Evolutionary conservation across 1,284 basidiomycete species (phyloP).

Genomic region (Porodaedalea pini): DNA sequence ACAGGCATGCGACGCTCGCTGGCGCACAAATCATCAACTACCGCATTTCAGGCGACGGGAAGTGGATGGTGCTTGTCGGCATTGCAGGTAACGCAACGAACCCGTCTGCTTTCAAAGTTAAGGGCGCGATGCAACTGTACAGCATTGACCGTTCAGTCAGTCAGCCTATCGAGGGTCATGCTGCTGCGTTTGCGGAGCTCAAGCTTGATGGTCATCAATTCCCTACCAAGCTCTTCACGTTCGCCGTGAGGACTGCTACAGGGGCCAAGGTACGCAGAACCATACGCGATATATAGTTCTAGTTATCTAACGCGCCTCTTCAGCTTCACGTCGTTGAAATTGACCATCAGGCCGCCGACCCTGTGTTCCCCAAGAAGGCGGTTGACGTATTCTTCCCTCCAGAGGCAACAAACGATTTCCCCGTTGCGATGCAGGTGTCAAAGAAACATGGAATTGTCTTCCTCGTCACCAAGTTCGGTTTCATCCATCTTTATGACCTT

Average conservation of each 20-base stretch:
- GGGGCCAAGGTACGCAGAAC: conserved; percentile 82
- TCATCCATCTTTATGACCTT: conserved; percentile 99
- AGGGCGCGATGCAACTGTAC: conserved; percentile 95
- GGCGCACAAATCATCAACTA: conserved; percentile 99
- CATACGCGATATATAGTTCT: neutral
- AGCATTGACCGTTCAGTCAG: conserved; percentile 90
- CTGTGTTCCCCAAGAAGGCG: conserved; percentile 96
- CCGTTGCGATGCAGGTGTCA: conserved; percentile 99
- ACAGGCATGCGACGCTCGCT: conserved; percentile 91
- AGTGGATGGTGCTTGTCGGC: conserved; percentile 96
- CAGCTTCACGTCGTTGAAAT: conserved; percentile 99
- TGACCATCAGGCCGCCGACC: conserved; percentile 92
- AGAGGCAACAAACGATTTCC: conserved; percentile 98
- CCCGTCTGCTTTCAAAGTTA: conserved; percentile 95
- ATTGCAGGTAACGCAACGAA: conserved; percentile 93
- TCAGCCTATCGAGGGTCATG: conserved; percentile 98
- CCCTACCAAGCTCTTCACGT: conserved; percentile 91
- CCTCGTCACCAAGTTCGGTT: conserved; percentile 98
- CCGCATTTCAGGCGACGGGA: conserved; percentile 87
- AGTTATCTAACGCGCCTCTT: neutral
- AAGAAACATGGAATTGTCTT: conserved; percentile 97
- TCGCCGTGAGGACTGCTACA: conserved; percentile 91
- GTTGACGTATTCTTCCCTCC: conserved; percentile 99
- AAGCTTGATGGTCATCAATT: conserved; percentile 84
- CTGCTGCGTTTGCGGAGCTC: conserved; percentile 92